These are phyloP conservation scores for Trichophyton verrucosum DNA, from an alignment of 2,329 filamentous ascomycete species.

Conservation along the genomic window DNA sequence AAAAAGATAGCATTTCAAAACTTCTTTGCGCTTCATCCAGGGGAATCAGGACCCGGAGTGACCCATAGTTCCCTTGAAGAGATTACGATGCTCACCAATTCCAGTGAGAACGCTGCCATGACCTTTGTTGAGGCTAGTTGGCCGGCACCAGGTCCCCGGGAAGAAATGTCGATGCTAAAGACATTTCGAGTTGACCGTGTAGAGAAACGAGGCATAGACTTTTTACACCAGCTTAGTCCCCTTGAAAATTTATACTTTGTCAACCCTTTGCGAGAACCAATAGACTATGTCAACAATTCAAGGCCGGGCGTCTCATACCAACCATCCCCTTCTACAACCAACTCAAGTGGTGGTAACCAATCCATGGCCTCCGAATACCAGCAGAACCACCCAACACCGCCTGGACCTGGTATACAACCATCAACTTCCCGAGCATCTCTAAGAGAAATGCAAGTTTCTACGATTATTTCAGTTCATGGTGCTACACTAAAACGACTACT, in stretches of 20 bases:
- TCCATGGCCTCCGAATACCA: neutral
- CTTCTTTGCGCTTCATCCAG: conserved; percentile 42
- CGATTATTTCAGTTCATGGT: conserved; percentile 41
- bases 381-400: neutral
- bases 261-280: conserved; percentile 24
- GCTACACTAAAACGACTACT: conserved; percentile 44
- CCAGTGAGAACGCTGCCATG: conserved; percentile 24
- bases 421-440: conserved; percentile 23
- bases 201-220: conserved; percentile 33
- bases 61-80: conserved; percentile 34
- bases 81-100: conserved; percentile 43
- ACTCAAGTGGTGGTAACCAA: conserved; percentile 12
- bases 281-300: conserved; percentile 23
- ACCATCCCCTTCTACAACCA: conserved; percentile 7
- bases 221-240: conserved; percentile 32
- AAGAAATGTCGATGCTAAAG: conserved; percentile 24
- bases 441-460: conserved; percentile 31
- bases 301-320: conserved; percentile 8
- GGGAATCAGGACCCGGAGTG: conserved; percentile 35
- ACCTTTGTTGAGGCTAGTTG: conserved; percentile 47
- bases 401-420: conserved; percentile 5
- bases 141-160: conserved; percentile 22
- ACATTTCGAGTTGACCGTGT: conserved; percentile 39
- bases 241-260: conserved; percentile 44
- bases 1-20: conserved; percentile 46